A percentile compares a stretch with the other conserved stretches of the same genome.
Evolutionary conservation across 805 yeast species (phyloP).

Genomic region (Lipomyces starkeyi): DNA sequence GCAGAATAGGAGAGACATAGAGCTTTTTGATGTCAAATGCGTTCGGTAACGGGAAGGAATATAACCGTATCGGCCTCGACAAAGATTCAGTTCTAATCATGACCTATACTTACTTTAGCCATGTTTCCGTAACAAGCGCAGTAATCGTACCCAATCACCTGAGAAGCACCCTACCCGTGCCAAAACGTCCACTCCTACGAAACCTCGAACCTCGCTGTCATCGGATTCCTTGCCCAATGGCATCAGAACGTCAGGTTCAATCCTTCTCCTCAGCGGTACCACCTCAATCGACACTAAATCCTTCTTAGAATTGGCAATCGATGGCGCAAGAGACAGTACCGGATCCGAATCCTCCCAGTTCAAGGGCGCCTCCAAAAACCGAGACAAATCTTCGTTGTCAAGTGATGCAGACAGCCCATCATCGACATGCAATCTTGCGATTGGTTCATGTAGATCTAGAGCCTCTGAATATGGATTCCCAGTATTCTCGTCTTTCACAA

Average conservation of each 20-base stretch:
- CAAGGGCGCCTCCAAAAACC: constrained; percentile 15
- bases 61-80: constrained; percentile 52
- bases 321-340: constrained; percentile 14
- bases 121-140: constrained; percentile 36
- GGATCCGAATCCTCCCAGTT: constrained; percentile 15
- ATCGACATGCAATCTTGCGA: not conserved
- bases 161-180: constrained; percentile 65
- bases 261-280: constrained; percentile 36
- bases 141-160: constrained; percentile 62
- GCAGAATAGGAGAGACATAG: constrained; percentile 68
- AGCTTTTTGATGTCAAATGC: constrained; percentile 49
- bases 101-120: constrained; percentile 18
- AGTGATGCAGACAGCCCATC: constrained; percentile 34
- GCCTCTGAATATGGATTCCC: constrained; percentile 28
- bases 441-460: constrained; percentile 32
- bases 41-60: constrained; percentile 71
- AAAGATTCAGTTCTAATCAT: constrained; percentile 11
- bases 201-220: constrained; percentile 56
- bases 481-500: constrained; percentile 50
- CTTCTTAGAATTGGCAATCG: constrained; percentile 17
- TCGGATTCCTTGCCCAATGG: constrained; percentile 42
- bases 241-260: constrained; percentile 12
- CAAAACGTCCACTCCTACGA: constrained; percentile 57
- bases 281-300: constrained; percentile 27
- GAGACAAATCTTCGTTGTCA: constrained; percentile 11